phyloP scores from a whole-genome alignment of 495 filamentous ascomycete genomes.

The Penicillium antarcticum region DNA sequence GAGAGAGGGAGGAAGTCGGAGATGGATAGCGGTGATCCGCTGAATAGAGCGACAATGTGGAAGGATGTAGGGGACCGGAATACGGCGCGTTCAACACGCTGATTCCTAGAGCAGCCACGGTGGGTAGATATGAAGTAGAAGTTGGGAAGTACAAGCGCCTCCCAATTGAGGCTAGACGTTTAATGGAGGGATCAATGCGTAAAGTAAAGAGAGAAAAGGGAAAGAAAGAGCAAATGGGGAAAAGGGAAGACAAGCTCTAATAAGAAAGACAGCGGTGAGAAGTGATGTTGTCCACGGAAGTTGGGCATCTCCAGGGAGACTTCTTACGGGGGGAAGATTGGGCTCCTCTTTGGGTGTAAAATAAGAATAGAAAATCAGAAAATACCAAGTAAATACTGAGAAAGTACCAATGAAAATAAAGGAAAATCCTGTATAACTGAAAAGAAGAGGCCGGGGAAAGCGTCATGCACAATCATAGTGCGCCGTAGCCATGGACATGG shows the following conservation, averaged over 20 bases:
- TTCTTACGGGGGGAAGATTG: too few relatives aligned
- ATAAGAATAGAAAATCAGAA: background rate
- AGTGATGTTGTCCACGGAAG: background rate
- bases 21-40: constrained; percentile 28
- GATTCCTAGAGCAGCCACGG: constrained; percentile 44
- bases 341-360: constrained; percentile 8
- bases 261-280: background rate
- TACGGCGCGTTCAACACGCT: constrained; percentile 34
- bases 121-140: constrained; percentile 17
- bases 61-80: constrained; percentile 24
- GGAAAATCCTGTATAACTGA: too few relatives aligned
- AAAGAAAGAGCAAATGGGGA: background rate
- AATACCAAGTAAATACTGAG: background rate
- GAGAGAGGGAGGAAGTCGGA: constrained; percentile 38
- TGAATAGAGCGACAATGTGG: constrained; percentile 33
- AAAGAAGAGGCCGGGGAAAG: constrained; percentile 6
- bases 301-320: background rate
- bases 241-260: background rate
- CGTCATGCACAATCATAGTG: constrained; percentile 24
- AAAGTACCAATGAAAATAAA: too few relatives aligned
- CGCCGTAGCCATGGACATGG: constrained; percentile 28
- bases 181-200: background rate
- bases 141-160: constrained; percentile 1
- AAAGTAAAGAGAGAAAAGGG: background rate
- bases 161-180: constrained; percentile 5